These are phyloP conservation scores for Ceratobasidium sp. DNA, from an alignment of 1,284 basidiomycete genomes.

Conservation along the genomic window DNA sequence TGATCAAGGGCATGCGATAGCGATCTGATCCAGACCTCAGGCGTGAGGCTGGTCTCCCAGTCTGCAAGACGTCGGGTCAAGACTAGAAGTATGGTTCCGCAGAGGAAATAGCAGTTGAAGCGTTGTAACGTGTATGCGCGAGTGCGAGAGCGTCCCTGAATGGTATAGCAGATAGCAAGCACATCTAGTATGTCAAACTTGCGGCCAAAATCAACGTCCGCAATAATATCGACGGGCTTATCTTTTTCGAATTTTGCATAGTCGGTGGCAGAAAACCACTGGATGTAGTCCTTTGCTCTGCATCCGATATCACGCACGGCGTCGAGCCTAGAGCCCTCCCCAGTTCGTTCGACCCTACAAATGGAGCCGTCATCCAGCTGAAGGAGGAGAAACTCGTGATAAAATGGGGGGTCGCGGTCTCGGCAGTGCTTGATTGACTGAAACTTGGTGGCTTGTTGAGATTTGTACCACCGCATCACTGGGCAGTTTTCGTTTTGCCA, in stretches of 20 bases:
- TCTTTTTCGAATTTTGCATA: neutral
- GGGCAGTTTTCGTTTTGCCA: slow-evolving; percentile 27
- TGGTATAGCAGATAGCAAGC: slow-evolving; percentile 15
- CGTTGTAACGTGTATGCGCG: slow-evolving; percentile 22
- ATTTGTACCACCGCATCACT: slow-evolving; percentile 9
- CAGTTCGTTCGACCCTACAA: slow-evolving; percentile 21
- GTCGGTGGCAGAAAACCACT: neutral
- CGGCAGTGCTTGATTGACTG: slow-evolving; percentile 5
- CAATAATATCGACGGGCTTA: slow-evolving; percentile 9
- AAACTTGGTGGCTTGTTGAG: slow-evolving; percentile 9
- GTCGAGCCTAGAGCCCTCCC: slow-evolving; percentile 6
- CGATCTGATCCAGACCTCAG: neutral
- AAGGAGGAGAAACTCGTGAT: slow-evolving; percentile 27
- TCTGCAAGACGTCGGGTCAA: neutral
- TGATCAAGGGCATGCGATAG: neutral
- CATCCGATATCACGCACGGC: neutral
- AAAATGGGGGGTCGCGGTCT: neutral
- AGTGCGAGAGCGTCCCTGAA: neutral
- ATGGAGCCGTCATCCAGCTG: neutral
- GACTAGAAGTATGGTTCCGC: slow-evolving; percentile 7
- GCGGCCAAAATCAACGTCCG: neutral
- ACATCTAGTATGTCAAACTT: slow-evolving; percentile 26
- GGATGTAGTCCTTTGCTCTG: slow-evolving; percentile 8
- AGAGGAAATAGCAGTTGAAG: slow-evolving; percentile 40
- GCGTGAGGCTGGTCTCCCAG: slow-evolving; percentile 7